These are phyloP conservation scores for Populus tomentosa DNA, from an alignment of 441 rosid species.

Conservation along the genomic window DNA sequence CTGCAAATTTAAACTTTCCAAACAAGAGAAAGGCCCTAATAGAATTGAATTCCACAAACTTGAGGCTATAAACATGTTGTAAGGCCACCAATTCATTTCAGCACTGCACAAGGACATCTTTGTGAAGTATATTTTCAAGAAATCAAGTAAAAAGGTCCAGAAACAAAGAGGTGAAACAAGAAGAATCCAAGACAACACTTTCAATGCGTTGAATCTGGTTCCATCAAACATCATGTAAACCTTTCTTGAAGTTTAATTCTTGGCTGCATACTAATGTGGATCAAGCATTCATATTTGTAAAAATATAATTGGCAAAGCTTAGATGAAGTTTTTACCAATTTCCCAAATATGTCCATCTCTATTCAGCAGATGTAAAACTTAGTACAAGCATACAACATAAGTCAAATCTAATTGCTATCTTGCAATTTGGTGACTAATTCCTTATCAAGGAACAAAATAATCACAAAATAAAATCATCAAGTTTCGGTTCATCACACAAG, in stretches of 20 bases:
- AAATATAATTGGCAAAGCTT: background rate
- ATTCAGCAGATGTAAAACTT: background rate
- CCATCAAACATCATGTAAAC: background rate
- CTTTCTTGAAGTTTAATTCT: background rate
- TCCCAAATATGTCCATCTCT: background rate
- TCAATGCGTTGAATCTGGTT: constrained; percentile 1
- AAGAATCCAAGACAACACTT: background rate
- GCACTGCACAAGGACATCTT: background rate
- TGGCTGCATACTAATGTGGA: background rate
- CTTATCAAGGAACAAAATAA: background rate
- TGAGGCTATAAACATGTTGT: background rate
- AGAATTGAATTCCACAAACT: too few relatives aligned
- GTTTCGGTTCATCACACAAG: background rate
- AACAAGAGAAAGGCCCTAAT: too few relatives aligned
- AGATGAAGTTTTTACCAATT: background rate
- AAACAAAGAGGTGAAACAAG: background rate
- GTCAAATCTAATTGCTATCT: background rate
- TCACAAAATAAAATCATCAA: background rate
- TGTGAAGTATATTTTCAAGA: background rate
- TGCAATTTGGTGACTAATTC: background rate
- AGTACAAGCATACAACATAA: background rate
- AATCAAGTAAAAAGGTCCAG: background rate
- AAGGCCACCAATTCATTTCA: background rate
- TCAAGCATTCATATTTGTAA: background rate
- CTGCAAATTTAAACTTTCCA: too few relatives aligned